These are phyloP conservation scores for Diaporthe caulivora DNA, from an alignment of 2,329 filamentous ascomycete genomes.

Conservation along the genomic window DNA sequence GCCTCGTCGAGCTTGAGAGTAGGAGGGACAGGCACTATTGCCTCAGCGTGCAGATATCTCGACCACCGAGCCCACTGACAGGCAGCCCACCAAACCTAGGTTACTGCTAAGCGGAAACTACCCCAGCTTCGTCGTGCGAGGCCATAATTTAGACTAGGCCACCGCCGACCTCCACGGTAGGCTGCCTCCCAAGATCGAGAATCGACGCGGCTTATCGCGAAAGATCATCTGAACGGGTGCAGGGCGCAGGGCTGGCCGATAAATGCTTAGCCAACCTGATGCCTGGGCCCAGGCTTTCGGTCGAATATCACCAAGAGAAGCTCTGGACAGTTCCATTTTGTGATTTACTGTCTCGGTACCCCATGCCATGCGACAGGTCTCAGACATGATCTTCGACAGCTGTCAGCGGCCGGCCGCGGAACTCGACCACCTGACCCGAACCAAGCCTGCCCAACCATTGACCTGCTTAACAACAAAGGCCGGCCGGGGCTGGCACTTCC, in stretches of 20 bases:
- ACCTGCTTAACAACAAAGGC: too few relatives aligned
- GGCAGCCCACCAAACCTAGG: neutral
- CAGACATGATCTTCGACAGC: constrained; percentile 31
- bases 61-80: neutral
- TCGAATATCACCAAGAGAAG: neutral
- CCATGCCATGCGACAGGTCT: constrained; percentile 24
- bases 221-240: neutral
- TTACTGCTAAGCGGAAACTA: neutral
- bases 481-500: neutral
- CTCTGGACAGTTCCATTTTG: neutral
- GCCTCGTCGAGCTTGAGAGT: neutral
- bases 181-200: neutral
- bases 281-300: neutral
- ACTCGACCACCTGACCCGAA: neutral
- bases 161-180: neutral
- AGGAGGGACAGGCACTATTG: neutral
- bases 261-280: neutral
- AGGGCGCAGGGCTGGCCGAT: neutral
- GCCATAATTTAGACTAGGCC: neutral
- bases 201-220: neutral
- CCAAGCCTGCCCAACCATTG: neutral
- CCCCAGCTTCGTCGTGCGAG: neutral
- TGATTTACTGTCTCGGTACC: constrained; percentile 7
- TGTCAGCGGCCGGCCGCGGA: neutral
- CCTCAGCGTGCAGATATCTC: too few relatives aligned